Evolutionary conservation across 805 yeast species (phyloP).

Genomic region (Lachancea quebecensis): DNA sequence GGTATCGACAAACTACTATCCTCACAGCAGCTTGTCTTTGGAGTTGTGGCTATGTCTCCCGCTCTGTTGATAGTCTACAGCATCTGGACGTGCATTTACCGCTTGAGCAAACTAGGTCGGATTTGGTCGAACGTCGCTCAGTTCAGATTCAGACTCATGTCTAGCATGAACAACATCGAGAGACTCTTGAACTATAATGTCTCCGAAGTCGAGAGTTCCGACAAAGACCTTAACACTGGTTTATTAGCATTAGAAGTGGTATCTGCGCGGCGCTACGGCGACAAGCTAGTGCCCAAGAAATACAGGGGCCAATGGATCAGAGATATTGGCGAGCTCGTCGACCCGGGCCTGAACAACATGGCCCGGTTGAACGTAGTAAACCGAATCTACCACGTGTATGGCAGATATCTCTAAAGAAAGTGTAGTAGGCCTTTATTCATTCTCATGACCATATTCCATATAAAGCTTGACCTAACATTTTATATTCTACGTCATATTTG

Average conservation of each 20-base stretch:
- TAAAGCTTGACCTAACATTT: neutral
- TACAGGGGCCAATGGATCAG: constrained; percentile 49
- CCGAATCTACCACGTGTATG: constrained; percentile 59
- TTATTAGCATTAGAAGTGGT: constrained; percentile 59
- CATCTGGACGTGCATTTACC: constrained; percentile 30
- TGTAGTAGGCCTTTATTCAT: neutral
- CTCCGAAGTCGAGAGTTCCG: constrained; percentile 13
- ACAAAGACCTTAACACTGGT: constrained; percentile 41
- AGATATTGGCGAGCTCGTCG: constrained; percentile 56
- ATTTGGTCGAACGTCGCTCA: constrained; percentile 23
- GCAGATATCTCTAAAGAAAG: constrained; percentile 22
- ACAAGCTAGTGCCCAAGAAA: constrained; percentile 42
- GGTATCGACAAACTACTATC: constrained; percentile 87
- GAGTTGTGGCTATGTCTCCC: constrained; percentile 84
- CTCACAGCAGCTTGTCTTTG: constrained; percentile 92
- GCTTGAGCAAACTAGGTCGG: constrained; percentile 19
- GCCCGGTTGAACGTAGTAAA: constrained; percentile 43
- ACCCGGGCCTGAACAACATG: constrained; percentile 31
- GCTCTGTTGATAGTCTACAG: constrained; percentile 53
- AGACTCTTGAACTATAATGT: constrained; percentile 38
- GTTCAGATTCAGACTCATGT: constrained; percentile 20
- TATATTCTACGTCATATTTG: too few species aligned
- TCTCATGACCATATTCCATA: neutral
- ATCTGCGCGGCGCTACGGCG: constrained; percentile 46
- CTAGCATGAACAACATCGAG: constrained; percentile 52